These are phyloP conservation scores for Buddleja alternifolia DNA, from an alignment of 257 asterid species.

Conservation along the genomic window DNA sequence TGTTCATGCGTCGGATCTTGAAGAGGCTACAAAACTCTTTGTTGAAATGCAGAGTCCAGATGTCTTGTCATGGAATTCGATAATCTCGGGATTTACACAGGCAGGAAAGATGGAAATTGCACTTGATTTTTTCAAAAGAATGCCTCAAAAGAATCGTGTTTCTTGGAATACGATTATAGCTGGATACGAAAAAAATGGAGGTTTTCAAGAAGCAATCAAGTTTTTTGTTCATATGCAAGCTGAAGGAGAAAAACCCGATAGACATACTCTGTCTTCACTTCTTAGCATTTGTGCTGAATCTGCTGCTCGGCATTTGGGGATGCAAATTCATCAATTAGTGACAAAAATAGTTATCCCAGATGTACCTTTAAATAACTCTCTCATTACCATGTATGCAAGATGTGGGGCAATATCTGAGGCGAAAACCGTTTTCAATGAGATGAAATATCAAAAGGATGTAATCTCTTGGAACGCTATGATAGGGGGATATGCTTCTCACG, in stretches of 20 bases:
- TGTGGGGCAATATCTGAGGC: slow-evolving; percentile 85
- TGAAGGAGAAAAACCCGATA: slow-evolving; percentile 71
- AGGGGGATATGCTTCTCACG: slow-evolving; percentile 84
- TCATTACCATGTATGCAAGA: slow-evolving; percentile 83
- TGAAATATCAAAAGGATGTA: slow-evolving; percentile 56
- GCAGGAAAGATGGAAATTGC: slow-evolving; percentile 65
- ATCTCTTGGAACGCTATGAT: slow-evolving; percentile 95
- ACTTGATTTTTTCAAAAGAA: slow-evolving; percentile 51
- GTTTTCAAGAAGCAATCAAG: slow-evolving; percentile 56
- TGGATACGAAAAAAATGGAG: slow-evolving; percentile 65
- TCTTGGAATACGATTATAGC: slow-evolving; percentile 89
- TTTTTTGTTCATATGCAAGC: slow-evolving; percentile 68
- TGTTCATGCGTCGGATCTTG: slow-evolving; percentile 57
- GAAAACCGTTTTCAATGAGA: slow-evolving; percentile 56
- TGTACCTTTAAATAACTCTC: slow-evolving; percentile 71
- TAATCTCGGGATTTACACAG: slow-evolving; percentile 69
- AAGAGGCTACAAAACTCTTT: slow-evolving; percentile 66
- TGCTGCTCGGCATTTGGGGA: slow-evolving; percentile 60
- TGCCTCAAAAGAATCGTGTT: slow-evolving; percentile 62
- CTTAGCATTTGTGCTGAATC: slow-evolving; percentile 78
- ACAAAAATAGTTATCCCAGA: slow-evolving; percentile 65
- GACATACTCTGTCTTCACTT: slow-evolving; percentile 83
- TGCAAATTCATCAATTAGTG: slow-evolving; percentile 77
- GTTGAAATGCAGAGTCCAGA: slow-evolving; percentile 65
- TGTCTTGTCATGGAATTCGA: slow-evolving; percentile 71